These are phyloP conservation scores for Pyrus bretschneideri DNA, from an alignment of 306 rosid genomes.

Conservation along the genomic window DNA sequence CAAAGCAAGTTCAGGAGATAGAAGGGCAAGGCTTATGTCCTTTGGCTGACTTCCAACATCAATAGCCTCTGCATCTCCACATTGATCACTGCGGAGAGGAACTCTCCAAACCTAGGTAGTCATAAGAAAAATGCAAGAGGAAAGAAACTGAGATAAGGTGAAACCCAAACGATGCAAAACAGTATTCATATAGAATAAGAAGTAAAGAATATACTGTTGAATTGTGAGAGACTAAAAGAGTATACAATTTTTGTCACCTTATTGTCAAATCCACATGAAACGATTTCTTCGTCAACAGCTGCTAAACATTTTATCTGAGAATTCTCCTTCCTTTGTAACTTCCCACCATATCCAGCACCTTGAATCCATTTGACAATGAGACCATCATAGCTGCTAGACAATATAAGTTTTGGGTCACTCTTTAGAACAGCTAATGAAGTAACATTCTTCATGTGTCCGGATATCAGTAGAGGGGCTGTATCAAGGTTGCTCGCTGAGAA, in stretches of 20 bases:
- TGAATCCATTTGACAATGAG: constrained; percentile 80
- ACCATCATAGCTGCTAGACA: constrained; percentile 95
- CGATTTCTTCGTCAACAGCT: constrained; percentile 69
- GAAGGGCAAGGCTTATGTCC: constrained; percentile 79
- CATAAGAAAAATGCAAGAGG: constrained; percentile 10
- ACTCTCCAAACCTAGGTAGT: constrained; percentile 64
- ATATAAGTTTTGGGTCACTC: constrained; percentile 58
- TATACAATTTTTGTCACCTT: constrained; percentile 34
- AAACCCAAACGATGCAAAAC: not conserved
- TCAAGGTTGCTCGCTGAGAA: constrained; percentile 74
- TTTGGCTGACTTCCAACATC: constrained; percentile 93
- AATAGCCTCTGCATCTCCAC: constrained; percentile 73
- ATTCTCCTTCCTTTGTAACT: constrained; percentile 69
- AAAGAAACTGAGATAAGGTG: not conserved
- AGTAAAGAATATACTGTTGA: constrained; percentile 3
- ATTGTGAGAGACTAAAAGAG: constrained; percentile 13
- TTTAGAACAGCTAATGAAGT: constrained; percentile 69
- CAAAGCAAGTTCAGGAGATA: constrained; percentile 72
- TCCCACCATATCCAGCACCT: constrained; percentile 84
- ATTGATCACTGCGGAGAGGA: constrained; percentile 53
- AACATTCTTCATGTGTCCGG: constrained; percentile 91
- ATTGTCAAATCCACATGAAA: constrained; percentile 82
- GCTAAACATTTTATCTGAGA: constrained; percentile 80
- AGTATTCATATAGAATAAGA: not conserved
- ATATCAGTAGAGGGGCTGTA: constrained; percentile 58